phyloP scores from a whole-genome alignment of 495 filamentous ascomycete species.

The Aspergillus heteromorphus region DNA sequence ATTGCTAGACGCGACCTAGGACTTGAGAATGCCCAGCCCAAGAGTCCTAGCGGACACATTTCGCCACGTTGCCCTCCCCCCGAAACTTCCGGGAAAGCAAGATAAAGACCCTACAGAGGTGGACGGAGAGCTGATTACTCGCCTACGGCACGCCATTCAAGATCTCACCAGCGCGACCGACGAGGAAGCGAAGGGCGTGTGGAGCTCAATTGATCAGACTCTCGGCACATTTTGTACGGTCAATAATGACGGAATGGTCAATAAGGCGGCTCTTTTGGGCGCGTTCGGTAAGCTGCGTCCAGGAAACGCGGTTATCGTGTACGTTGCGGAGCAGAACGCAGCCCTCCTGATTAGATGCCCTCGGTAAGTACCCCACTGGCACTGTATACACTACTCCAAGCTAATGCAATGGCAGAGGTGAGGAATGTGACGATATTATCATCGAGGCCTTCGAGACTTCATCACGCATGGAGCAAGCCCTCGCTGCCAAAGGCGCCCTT shows the following conservation, averaged over 20 bases:
- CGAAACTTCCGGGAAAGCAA: slow-evolving; percentile 34
- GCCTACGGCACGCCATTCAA: slow-evolving; percentile 28
- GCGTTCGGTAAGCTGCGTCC: slow-evolving; percentile 28
- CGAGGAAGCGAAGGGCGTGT: slow-evolving; percentile 18
- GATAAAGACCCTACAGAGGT: slow-evolving; percentile 30
- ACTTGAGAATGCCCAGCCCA: too few species aligned
- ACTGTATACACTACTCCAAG: neutral
- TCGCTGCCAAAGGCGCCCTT: slow-evolving; percentile 36
- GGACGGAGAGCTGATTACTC: slow-evolving; percentile 28
- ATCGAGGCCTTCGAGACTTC: slow-evolving; percentile 58
- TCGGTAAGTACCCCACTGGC: slow-evolving; percentile 28
- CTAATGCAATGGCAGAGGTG: neutral
- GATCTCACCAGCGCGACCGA: slow-evolving; percentile 15
- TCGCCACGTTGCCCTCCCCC: slow-evolving; percentile 23
- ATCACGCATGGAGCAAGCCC: slow-evolving; percentile 41
- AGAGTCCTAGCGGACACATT: slow-evolving; percentile 2
- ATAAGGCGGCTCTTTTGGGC: slow-evolving; percentile 29
- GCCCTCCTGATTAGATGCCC: slow-evolving; percentile 43
- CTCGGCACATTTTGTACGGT: slow-evolving; percentile 27
- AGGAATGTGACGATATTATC: slow-evolving; percentile 19
- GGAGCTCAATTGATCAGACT: slow-evolving; percentile 25
- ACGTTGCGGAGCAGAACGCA: slow-evolving; percentile 53
- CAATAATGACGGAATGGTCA: slow-evolving; percentile 29
- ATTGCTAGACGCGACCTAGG: too few species aligned
- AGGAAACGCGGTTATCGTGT: slow-evolving; percentile 34